Evolutionary conservation across 495 filamentous ascomycete species (phyloP).

Genomic region (Cercophora newfieldiana): DNA sequence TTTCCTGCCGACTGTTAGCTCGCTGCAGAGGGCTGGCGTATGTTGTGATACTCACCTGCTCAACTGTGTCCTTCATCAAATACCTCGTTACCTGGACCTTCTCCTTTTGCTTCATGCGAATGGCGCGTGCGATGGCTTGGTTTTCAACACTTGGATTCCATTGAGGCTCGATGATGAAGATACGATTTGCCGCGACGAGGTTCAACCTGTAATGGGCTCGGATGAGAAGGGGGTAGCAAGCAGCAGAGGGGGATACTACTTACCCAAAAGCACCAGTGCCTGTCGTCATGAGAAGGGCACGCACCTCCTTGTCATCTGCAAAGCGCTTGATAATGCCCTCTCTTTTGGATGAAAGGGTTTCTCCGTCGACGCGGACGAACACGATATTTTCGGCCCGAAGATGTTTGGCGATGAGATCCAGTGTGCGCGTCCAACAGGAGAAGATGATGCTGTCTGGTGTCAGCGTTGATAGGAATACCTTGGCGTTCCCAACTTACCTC

Average conservation of each 20-base stretch:
- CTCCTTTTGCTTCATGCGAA: conserved; percentile 49
- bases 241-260: conserved; percentile 9
- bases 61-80: conserved; percentile 47
- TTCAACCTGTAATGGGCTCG: conserved; percentile 40
- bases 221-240: background rate
- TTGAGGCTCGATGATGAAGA: conserved; percentile 54
- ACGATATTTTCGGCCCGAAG: conserved; percentile 27
- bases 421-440: conserved; percentile 51
- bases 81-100: conserved; percentile 48
- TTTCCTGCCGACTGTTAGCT: conserved; percentile 21
- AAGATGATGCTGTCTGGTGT: conserved; percentile 48
- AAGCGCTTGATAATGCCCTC: conserved; percentile 28
- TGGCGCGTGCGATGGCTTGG: conserved; percentile 50
- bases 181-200: conserved; percentile 47
- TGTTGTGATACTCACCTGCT: conserved; percentile 38
- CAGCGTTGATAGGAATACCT: background rate
- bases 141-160: conserved; percentile 57
- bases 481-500: background rate
- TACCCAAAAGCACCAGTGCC: conserved; percentile 55
- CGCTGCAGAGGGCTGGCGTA: background rate
- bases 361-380: conserved; percentile 29
- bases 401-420: conserved; percentile 39
- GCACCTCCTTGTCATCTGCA: conserved; percentile 15
- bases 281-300: conserved; percentile 53
- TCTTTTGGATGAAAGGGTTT: conserved; percentile 35